phyloP scores from a whole-genome alignment of 805 yeast species.

The Kurtzmaniella fragi region DNA sequence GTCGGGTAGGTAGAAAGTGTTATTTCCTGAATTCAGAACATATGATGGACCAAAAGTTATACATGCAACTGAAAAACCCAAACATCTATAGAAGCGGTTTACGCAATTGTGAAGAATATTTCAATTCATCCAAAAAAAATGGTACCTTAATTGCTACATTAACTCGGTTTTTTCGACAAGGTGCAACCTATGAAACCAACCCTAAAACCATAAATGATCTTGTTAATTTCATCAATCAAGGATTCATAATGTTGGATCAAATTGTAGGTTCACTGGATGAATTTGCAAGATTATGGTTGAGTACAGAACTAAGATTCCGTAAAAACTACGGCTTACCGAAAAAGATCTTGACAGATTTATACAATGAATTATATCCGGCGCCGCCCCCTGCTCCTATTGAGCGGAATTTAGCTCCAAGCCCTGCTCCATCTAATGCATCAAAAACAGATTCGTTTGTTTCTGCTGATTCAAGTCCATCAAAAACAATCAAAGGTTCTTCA shows the following conservation, averaged over 20 bases:
- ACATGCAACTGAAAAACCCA: slow-evolving; percentile 20
- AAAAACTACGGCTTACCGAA: slow-evolving; percentile 26
- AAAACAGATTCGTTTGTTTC: neutral
- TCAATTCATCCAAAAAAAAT: slow-evolving; percentile 44
- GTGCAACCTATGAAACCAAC: slow-evolving; percentile 27
- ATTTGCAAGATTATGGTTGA: slow-evolving; percentile 39
- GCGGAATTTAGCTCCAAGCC: neutral
- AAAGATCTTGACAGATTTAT: slow-evolving; percentile 14
- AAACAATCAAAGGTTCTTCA: neutral
- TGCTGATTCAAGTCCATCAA: neutral
- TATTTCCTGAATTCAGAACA: slow-evolving; percentile 40
- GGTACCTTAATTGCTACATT: slow-evolving; percentile 45
- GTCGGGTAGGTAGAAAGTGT: slow-evolving; percentile 45
- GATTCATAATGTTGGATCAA: slow-evolving; percentile 23
- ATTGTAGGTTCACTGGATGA: slow-evolving; percentile 28
- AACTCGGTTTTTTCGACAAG: slow-evolving; percentile 41
- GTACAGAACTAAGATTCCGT: slow-evolving; percentile 38
- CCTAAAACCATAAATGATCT: slow-evolving; percentile 35
- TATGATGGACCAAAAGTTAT: slow-evolving; percentile 38
- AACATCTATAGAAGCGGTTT: slow-evolving; percentile 20
- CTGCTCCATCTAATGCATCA: neutral
- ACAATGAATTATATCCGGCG: slow-evolving; percentile 6
- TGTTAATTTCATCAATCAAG: slow-evolving; percentile 38
- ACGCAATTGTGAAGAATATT: slow-evolving; percentile 27
- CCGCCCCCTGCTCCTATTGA: neutral